phyloP scores from a whole-genome alignment of 2,329 filamentous ascomycete genomes.

The Verticillium nubilum region DNA sequence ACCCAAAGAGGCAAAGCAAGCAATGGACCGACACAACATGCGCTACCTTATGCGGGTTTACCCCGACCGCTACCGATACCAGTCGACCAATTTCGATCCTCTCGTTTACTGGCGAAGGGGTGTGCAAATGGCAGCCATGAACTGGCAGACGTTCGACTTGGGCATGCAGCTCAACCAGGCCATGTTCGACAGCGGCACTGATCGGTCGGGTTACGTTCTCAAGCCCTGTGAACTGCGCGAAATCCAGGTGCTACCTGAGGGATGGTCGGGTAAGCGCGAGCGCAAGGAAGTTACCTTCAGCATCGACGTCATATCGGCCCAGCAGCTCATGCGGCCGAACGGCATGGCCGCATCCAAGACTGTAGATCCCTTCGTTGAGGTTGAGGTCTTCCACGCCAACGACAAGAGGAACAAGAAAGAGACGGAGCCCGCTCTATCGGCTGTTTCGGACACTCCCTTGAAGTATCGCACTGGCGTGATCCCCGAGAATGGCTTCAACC shows the following conservation, averaged over 20 bases:
- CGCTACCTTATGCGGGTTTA: slow-evolving; percentile 91
- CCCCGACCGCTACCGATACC: slow-evolving; percentile 73
- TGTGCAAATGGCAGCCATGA: slow-evolving; percentile 95
- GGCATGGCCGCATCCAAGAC: slow-evolving; percentile 65
- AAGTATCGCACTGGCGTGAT: slow-evolving; percentile 76
- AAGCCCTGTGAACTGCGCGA: slow-evolving; percentile 84
- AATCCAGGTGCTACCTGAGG: slow-evolving; percentile 53
- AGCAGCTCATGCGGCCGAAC: slow-evolving; percentile 82
- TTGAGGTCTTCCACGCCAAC: slow-evolving; percentile 91
- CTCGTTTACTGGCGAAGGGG: slow-evolving; percentile 90
- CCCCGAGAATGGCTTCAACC: slow-evolving; percentile 88
- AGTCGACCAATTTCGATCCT: slow-evolving; percentile 91
- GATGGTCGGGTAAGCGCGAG: slow-evolving; percentile 59
- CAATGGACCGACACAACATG: slow-evolving; percentile 86
- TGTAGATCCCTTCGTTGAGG: slow-evolving; percentile 90
- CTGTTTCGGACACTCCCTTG: slow-evolving; percentile 54
- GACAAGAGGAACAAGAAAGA: slow-evolving; percentile 87
- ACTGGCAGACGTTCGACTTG: slow-evolving; percentile 97
- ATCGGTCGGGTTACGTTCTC: slow-evolving; percentile 85
- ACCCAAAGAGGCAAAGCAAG: slow-evolving; percentile 67
- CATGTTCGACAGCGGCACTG: slow-evolving; percentile 89
- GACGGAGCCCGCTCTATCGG: slow-evolving; percentile 51
- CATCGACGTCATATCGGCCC: slow-evolving; percentile 87
- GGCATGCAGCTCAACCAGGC: slow-evolving; percentile 96
- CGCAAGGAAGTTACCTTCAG: slow-evolving; percentile 80